A percentile compares a stretch with the other conserved stretches of the same genome.
Conservation (phyloP, 148 eudicot species). For the Rhododendron griersonianum region DNA sequence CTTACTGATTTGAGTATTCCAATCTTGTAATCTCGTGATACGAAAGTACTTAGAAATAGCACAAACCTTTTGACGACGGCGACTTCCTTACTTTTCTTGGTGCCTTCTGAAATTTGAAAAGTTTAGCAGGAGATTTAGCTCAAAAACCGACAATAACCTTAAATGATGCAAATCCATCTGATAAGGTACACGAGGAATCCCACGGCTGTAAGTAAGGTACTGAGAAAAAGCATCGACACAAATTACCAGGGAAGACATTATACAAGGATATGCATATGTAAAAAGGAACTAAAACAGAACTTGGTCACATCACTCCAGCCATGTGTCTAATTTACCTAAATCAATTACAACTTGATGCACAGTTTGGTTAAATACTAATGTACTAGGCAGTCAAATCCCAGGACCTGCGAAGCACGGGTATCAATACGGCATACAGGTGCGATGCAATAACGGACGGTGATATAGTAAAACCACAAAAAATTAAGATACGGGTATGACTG, state of each 20-base stretch:
- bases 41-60: not conserved
- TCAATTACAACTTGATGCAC: not conserved
- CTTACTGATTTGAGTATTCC: slow-evolving; percentile 15
- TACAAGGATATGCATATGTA: not conserved
- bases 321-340: not conserved
- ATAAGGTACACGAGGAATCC: not conserved
- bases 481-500: not conserved
- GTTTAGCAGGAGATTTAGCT: not conserved
- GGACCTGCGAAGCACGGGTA: not conserved
- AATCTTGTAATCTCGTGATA: slow-evolving; percentile 4
- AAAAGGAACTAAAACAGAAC: not conserved
- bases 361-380: not conserved
- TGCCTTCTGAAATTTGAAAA: slow-evolving; percentile 30
- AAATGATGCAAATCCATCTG: not conserved
- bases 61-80: slow-evolving; percentile 28
- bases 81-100: slow-evolving; percentile 18
- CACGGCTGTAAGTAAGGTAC: not conserved
- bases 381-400: not conserved
- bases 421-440: not conserved
- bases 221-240: not conserved
- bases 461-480: not conserved
- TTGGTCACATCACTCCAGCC: slow-evolving; percentile 5
- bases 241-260: not conserved
- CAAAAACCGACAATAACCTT: not conserved
- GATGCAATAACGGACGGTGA: not conserved